Conservation (phyloP, 2,329 filamentous ascomycete species). For the Ambrosiella xylebori region DNA sequence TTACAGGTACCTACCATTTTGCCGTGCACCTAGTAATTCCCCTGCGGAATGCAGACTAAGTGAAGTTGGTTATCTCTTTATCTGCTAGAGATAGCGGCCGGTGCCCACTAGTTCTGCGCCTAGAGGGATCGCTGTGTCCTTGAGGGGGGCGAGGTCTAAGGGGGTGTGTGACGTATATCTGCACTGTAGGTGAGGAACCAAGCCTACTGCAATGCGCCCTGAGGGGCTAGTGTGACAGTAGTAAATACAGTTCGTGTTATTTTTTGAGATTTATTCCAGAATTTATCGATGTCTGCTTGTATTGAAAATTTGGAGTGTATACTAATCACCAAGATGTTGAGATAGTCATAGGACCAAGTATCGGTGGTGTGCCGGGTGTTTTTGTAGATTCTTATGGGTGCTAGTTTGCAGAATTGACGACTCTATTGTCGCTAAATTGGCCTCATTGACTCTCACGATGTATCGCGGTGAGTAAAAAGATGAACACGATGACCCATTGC, state of each 20-base stretch:
- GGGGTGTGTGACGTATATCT: not conserved
- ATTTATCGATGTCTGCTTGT: not conserved
- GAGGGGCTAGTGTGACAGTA: not conserved
- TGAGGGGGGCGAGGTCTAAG: not conserved
- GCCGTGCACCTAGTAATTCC: too few species aligned
- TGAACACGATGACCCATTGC: not conserved
- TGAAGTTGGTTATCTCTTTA: not conserved
- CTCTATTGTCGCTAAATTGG: not conserved
- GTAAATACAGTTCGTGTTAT: not conserved
- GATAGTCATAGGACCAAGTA: not conserved
- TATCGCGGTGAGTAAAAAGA: not conserved
- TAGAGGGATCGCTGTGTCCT: conserved; percentile 3
- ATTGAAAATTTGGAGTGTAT: not conserved
- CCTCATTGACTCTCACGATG: not conserved
- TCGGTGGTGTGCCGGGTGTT: not conserved
- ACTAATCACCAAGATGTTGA: not conserved
- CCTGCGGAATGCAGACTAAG: not conserved
- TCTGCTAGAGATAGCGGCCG: not conserved
- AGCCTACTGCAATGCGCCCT: not conserved
- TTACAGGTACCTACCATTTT: too few species aligned
- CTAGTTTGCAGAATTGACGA: not conserved
- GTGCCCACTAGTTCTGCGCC: not conserved
- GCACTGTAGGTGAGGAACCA: not conserved
- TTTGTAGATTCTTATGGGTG: not conserved
- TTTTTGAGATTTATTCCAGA: not conserved